Percentiles rank a stretch among this genome's conserved stretches.
These are phyloP conservation scores for Crithidia thermophila DNA, from an alignment of 208 protist species.

Conservation along the genomic window DNA sequence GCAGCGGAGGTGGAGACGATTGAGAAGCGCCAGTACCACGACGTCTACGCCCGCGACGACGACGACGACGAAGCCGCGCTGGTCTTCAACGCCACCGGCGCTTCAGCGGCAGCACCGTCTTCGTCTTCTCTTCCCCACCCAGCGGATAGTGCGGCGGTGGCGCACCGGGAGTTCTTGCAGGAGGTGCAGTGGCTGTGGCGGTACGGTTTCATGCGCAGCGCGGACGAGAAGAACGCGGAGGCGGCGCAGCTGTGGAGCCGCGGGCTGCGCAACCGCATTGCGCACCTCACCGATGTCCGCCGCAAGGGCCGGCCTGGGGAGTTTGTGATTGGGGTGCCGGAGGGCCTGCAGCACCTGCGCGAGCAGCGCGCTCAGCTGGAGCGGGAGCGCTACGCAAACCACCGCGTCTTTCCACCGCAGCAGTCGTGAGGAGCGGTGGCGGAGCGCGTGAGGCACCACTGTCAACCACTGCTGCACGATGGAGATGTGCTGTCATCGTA, in stretches of 20 bases:
- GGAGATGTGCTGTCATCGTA: too few species aligned
- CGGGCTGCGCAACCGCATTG: slow-evolving; percentile 63
- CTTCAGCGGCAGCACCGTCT: neutral
- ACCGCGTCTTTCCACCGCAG: slow-evolving; percentile 80
- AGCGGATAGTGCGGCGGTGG: slow-evolving; percentile 1
- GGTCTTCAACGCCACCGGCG: neutral
- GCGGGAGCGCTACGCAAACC: slow-evolving; percentile 70
- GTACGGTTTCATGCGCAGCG: slow-evolving; percentile 74
- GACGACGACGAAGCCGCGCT: slow-evolving; percentile 35
- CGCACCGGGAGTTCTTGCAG: slow-evolving; percentile 38
- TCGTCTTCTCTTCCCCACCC: slow-evolving; percentile 12
- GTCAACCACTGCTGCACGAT: too few species aligned
- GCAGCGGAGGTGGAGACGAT: slow-evolving; percentile 26
- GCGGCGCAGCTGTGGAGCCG: slow-evolving; percentile 68
- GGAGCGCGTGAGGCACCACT: too few species aligned
- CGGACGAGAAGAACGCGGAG: slow-evolving; percentile 64
- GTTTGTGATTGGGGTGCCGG: slow-evolving; percentile 91
- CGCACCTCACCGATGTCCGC: slow-evolving; percentile 83
- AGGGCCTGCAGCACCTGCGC: slow-evolving; percentile 77
- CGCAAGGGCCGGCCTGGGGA: slow-evolving; percentile 74
- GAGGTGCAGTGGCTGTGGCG: slow-evolving; percentile 84
- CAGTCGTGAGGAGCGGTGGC: slow-evolving; percentile 20
- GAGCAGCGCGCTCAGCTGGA: slow-evolving; percentile 80
- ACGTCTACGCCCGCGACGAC: slow-evolving; percentile 40
- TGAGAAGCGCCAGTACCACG: slow-evolving; percentile 42